These are phyloP conservation scores for Pisolithus orientalis DNA, from an alignment of 768 basidiomycete genomes.

Conservation along the genomic window DNA sequence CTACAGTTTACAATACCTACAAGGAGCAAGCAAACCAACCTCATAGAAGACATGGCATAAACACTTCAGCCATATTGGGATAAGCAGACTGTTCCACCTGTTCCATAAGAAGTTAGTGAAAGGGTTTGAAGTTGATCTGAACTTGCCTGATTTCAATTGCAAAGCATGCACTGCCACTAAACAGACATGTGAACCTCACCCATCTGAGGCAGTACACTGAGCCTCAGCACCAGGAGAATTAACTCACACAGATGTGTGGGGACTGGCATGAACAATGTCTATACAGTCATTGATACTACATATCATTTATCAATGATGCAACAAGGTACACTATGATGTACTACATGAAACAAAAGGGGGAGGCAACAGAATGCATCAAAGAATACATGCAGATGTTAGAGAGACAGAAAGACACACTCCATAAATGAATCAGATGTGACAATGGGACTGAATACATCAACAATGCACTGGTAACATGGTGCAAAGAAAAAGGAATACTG, in stretches of 20 bases:
- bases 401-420: not conserved
- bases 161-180: no score
- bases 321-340: not conserved
- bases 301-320: not conserved
- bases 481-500: not conserved
- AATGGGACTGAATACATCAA: not conserved
- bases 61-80: no score
- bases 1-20: no score
- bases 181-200: no score
- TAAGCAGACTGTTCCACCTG: no score
- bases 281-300: not conserved
- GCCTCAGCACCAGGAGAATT: not conserved
- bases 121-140: no score
- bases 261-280: not conserved
- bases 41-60: no score
- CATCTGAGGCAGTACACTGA: not conserved
- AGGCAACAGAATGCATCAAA: not conserved
- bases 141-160: no score
- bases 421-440: not conserved
- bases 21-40: no score
- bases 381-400: not conserved
- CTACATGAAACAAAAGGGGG: not conserved
- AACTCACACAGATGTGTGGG: slow-evolving; percentile 7
- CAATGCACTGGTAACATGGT: not conserved
- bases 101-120: no score